Base-by-base conservation (phyloP, 371 early-diverging fungal genomes). In the Funneliformis caledonium region DNA sequence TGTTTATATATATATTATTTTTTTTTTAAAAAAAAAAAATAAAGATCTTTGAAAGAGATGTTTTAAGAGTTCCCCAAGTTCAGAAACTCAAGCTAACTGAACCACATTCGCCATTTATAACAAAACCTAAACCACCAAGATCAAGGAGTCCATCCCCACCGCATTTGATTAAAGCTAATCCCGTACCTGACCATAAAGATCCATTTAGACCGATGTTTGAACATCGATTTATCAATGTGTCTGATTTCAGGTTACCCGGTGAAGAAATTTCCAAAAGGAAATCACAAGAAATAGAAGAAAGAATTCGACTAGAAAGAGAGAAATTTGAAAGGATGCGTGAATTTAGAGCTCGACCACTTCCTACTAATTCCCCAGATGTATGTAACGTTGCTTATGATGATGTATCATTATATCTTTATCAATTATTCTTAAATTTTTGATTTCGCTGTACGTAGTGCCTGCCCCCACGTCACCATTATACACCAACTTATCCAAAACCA, bases 281-380 rank as follows among this genome's bases (percentile, higher is more conserved):
- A 19, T 31, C n/a, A 12, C 16, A 60, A 19, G 43, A 75, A n/a
- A 52, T 26, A 31, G 37, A 75, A 60, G 62, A 75, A n/a, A 75
- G 43, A 37, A 60, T 75, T 16, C 11, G 33, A 19, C 26, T 19
- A 65, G 47, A 65, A 11, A 43, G 12, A 45, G 65, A 77, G 16
- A 33, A 77, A 77, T 12, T 64, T 45, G 72, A 79, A 37, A 52
- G 22, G 19, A 48, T 42, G 22, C 50, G 60, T 59, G 6, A 42
- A 56, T 79, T 79, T 26, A 67, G 31, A 79, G 80, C 80, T 2
- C 69, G 56, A 43, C 80, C 80, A 48, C 72, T 70, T 79, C 80
- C 72, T 11, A 79, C 61, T 72, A 43, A 45, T 72, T 42, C 69
- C 6, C 80, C 70, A 5, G 80, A 79, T 52, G 72, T 78, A 50